Base-by-base conservation (phyloP, 179 eudicot species). In the Sideroxylon spinosum region DNA sequence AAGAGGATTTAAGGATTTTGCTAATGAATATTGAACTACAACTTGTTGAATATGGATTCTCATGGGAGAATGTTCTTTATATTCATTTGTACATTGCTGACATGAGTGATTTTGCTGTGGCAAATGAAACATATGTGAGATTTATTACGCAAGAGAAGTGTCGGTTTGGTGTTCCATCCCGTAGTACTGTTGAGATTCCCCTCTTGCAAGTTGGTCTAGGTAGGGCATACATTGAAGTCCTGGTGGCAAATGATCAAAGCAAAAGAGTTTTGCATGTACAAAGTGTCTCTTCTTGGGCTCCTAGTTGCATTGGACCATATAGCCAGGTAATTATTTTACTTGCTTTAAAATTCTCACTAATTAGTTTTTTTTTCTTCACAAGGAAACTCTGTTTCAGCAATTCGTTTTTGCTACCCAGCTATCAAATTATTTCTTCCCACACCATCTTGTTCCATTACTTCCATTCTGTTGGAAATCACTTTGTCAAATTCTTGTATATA, bases 261-360 rank as follows among this genome's bases (percentile, higher is more conserved):
- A 95, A 93, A 84, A 87, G 85, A 79, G 99, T 95, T 78, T 86
- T 95, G 87, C 99, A 95, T 83, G 98, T 95, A 26, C 99, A 95
- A 70, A 95, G 99, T 84, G 90, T 95, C 81, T 95, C 99, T 7
- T 84, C 86, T 74, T 95, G 99, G 99, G 99, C 99, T 69, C 99
- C 99, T 78, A 95, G 99, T 82, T 90, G 97, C 78, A 95, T 95
- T 50, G 99, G 99, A 69, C 99, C 99, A 19, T 95, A 95, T 81
- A 95, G 99, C 83, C 99, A 95, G 97, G 98, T 95, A 82, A 76
- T 48, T 59, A 19, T 20, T n/a, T 23, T 49, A 8, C 68, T 20
- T 19, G 64, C 64, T 76, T 69, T 53, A 22, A 37, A 56, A n/a
- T 49, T 69, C 59, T 49, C 11, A 59, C 59, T 13, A 32, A 37